Percentiles rank a stretch among this genome's conserved stretches.
Conservation (phyloP, 176 grass and related monocot species). For the Poa pratensis region DNA sequence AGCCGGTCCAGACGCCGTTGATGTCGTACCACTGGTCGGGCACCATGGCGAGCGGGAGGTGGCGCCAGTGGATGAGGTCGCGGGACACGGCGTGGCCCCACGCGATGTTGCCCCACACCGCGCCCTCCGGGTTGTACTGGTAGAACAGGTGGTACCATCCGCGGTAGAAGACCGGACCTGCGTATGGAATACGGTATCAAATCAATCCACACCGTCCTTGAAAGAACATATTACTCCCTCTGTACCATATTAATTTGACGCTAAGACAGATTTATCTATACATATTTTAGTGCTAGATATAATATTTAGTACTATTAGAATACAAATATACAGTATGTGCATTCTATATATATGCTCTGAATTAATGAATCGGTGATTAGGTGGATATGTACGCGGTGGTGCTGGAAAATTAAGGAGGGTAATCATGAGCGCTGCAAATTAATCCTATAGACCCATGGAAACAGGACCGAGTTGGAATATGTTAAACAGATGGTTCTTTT, state of each 20-base stretch:
- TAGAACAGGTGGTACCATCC: constrained; percentile 95
- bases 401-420: background rate
- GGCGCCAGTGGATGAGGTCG: constrained; percentile 76
- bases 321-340: background rate
- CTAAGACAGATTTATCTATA: too few relatives aligned
- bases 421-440: background rate
- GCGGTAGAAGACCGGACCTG: constrained; percentile 75
- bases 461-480: too few relatives aligned
- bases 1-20: constrained; percentile 89
- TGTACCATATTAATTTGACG: too few relatives aligned
- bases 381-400: background rate
- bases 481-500: background rate
- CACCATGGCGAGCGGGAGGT: constrained; percentile 81
- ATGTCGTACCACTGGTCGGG: constrained; percentile 81
- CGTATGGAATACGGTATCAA: too few relatives aligned
- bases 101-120: constrained; percentile 83
- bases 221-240: background rate
- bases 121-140: constrained; percentile 81
- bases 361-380: background rate
- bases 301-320: too few relatives aligned
- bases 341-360: background rate
- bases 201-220: too few relatives aligned
- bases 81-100: constrained; percentile 81
- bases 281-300: too few relatives aligned
- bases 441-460: too few relatives aligned